Evolutionary conservation across 73 alveolate species (phyloP).

Genomic region (Paramecium bursaria): DNA sequence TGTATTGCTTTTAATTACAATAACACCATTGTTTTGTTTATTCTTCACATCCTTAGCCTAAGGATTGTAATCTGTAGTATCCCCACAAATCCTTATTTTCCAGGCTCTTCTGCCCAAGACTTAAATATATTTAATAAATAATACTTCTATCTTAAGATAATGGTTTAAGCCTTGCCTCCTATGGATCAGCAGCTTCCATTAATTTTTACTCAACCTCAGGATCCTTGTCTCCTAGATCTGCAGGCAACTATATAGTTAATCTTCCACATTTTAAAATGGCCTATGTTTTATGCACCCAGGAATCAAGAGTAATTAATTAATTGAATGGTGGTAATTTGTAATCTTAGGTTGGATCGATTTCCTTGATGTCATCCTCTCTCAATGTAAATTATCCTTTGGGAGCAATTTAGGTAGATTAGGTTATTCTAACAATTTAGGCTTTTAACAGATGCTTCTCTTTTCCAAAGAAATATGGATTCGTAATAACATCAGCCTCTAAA

Average conservation of each 20-base stretch:
- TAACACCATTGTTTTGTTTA: conserved; percentile 82
- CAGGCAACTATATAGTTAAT: conserved; percentile 77
- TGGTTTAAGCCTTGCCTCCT: conserved; percentile 76
- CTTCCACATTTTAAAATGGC: conserved; percentile 84
- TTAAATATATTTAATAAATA: conserved; percentile 30
- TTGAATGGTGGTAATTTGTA: conserved; percentile 78
- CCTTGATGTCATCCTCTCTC: conserved; percentile 83
- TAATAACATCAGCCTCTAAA: conserved; percentile 82
- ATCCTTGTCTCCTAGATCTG: conserved; percentile 75
- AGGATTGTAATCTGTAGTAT: conserved; percentile 80
- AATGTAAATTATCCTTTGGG: conserved; percentile 87
- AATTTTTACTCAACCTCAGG: conserved; percentile 73
- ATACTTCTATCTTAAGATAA: conserved; percentile 70
- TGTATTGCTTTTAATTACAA: conserved; percentile 84
- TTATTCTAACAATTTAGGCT: conserved; percentile 91
- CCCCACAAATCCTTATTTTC: conserved; percentile 84
- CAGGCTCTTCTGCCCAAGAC: conserved; percentile 76
- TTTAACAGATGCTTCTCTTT: conserved; percentile 91
- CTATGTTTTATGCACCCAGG: conserved; percentile 90
- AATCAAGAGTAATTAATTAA: conserved; percentile 80
- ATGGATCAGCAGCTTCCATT: conserved; percentile 75
- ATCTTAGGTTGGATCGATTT: conserved; percentile 82
- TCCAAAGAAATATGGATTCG: conserved; percentile 97
- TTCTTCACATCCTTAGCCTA: conserved; percentile 80
- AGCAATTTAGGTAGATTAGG: conserved; percentile 85